phyloP scores from a whole-genome alignment of 805 yeast genomes.

The Kuraishia floccosa region DNA sequence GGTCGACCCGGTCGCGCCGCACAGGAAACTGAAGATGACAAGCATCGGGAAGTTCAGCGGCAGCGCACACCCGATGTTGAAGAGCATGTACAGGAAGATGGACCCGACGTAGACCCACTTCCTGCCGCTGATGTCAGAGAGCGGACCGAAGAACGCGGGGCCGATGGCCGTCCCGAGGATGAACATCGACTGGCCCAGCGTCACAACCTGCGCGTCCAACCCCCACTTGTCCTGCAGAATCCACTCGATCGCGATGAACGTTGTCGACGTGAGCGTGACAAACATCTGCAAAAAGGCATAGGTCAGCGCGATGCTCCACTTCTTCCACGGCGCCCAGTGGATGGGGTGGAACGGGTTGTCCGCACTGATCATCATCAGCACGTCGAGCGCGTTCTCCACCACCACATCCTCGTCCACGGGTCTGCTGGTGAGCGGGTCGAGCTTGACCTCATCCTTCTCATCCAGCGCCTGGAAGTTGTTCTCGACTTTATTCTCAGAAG shows the following conservation, averaged over 20 bases:
- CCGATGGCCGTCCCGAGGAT: slow-evolving; percentile 23
- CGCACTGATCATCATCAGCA: slow-evolving; percentile 13
- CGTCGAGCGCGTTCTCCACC: slow-evolving; percentile 15
- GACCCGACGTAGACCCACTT: slow-evolving; percentile 23
- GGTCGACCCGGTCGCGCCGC: slow-evolving; percentile 20
- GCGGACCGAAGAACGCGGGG: slow-evolving; percentile 22
- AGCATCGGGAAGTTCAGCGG: slow-evolving; percentile 20
- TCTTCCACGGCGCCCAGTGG: slow-evolving; percentile 16
- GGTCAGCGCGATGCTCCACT: slow-evolving; percentile 12
- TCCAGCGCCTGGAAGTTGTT: no score
- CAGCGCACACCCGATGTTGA: slow-evolving; percentile 22
- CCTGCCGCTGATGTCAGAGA: slow-evolving; percentile 23
- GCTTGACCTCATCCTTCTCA: no score
- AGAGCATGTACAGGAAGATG: slow-evolving; percentile 14
- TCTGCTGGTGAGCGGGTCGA: no score
- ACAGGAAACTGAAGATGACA: slow-evolving; percentile 19
- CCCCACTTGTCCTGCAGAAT: slow-evolving; percentile 14
- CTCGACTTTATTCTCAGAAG: no score
- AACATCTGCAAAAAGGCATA: slow-evolving; percentile 18
- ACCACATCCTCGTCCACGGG: slow-evolving; percentile 5
- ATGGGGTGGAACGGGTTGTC: slow-evolving; percentile 20
- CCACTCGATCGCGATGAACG: slow-evolving; percentile 19
- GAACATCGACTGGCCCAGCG: slow-evolving; percentile 22
- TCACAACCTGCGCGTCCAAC: slow-evolving; percentile 18
- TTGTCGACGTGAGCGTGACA: slow-evolving; percentile 20